Evolutionary conservation across 768 basidiomycete genomes (phyloP).

Genomic region (Tulasnella sp.): DNA sequence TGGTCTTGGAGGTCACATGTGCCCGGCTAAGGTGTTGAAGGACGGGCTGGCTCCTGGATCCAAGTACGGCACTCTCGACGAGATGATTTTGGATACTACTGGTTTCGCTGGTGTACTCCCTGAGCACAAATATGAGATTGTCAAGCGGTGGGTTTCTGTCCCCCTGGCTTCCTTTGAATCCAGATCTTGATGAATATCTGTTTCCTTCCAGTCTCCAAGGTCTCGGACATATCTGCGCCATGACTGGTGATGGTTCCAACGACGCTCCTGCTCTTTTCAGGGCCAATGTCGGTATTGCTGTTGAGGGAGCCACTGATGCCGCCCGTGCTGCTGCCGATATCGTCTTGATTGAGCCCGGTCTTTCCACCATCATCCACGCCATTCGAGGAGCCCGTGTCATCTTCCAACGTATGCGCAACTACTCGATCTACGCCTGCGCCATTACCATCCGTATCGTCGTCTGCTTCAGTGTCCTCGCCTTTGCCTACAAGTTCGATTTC

Average conservation of each 20-base stretch:
- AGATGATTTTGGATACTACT: slow-evolving; percentile 99
- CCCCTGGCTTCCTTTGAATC: background rate
- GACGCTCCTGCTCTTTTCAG: slow-evolving; percentile 96
- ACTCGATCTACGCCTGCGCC: slow-evolving; percentile 91
- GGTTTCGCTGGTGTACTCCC: slow-evolving; percentile 99
- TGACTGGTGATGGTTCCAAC: slow-evolving; percentile 99
- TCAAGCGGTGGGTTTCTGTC: slow-evolving; percentile 45
- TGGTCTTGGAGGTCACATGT: slow-evolving; percentile 98
- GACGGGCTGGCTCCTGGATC: slow-evolving; percentile 83
- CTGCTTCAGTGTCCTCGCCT: slow-evolving; percentile 90
- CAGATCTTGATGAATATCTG: background rate
- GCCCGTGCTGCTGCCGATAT: slow-evolving; percentile 98
- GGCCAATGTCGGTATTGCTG: slow-evolving; percentile 98
- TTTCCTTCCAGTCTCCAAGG: slow-evolving; percentile 60
- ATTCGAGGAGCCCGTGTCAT: slow-evolving; percentile 97
- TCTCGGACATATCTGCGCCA: slow-evolving; percentile 91
- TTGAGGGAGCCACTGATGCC: slow-evolving; percentile 98
- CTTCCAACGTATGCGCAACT: slow-evolving; percentile 99
- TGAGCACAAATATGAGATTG: slow-evolving; percentile 99
- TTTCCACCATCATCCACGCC: slow-evolving; percentile 97
- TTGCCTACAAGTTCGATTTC: slow-evolving; percentile 96
- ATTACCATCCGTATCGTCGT: slow-evolving; percentile 99
- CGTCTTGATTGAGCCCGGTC: slow-evolving; percentile 94
- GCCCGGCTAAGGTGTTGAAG: slow-evolving; percentile 97
- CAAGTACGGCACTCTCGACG: slow-evolving; percentile 77